phyloP scores from a whole-genome alignment of 495 filamentous ascomycete species.

The Aspergillus ellipticus region DNA sequence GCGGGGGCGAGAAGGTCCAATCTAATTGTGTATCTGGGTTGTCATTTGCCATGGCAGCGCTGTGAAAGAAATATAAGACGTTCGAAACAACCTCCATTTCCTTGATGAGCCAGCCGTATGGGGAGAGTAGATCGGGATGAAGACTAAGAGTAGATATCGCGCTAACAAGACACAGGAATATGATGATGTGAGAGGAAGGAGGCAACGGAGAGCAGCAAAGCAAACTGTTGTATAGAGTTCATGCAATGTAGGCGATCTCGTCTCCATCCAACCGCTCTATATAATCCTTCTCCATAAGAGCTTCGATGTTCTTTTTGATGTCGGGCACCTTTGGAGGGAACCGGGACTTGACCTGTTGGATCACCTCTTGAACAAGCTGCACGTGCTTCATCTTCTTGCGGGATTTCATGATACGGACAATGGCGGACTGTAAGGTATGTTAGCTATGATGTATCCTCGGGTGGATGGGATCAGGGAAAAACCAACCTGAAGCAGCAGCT shows the following conservation, averaged over 20 bases:
- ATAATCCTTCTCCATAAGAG: slow-evolving; percentile 98
- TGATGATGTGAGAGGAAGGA: background rate
- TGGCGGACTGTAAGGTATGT: slow-evolving; percentile 68
- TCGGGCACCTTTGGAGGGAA: slow-evolving; percentile 91
- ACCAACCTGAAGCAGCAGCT: slow-evolving; percentile 92
- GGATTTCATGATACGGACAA: slow-evolving; percentile 99
- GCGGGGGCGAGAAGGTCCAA: slow-evolving; percentile 8
- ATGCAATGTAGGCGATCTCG: slow-evolving; percentile 88
- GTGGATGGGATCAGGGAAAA: slow-evolving; percentile 6
- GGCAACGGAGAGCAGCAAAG: background rate
- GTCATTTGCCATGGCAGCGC: slow-evolving; percentile 38
- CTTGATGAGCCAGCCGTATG: background rate
- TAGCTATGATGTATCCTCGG: slow-evolving; percentile 16
- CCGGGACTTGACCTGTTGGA: slow-evolving; percentile 88
- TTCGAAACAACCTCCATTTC: background rate
- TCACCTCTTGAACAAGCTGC: slow-evolving; percentile 87
- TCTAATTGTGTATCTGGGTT: slow-evolving; percentile 18
- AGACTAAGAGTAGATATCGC: background rate
- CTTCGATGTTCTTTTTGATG: slow-evolving; percentile 99
- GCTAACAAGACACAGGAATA: background rate
- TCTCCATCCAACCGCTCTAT: slow-evolving; percentile 92
- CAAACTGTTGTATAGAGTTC: slow-evolving; percentile 12
- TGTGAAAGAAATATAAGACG: slow-evolving; percentile 27
- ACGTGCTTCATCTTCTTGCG: slow-evolving; percentile 98
- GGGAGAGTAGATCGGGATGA: background rate